Evolutionary conservation across 2,329 filamentous ascomycete species (phyloP).

Genomic region (Fusarium sp.): DNA sequence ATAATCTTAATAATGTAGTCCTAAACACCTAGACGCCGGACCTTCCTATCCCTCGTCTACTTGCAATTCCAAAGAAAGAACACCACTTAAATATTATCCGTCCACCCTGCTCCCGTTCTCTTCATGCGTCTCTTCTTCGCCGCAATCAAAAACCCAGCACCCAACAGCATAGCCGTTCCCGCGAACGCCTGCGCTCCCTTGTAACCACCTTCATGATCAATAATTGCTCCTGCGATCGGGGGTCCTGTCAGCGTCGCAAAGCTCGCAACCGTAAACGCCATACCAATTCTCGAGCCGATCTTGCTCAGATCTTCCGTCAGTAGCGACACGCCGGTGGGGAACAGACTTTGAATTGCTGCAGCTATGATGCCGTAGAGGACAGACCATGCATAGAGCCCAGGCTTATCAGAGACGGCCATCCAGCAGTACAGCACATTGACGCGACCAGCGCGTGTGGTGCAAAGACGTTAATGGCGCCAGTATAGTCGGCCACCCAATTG

Average conservation of each 20-base stretch:
- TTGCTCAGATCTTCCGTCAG: constrained; percentile 66
- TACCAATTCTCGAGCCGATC: constrained; percentile 68
- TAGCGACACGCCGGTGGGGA: constrained; percentile 70
- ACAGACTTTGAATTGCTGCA: constrained; percentile 73
- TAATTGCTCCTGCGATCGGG: constrained; percentile 65
- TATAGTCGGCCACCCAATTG: constrained; percentile 68
- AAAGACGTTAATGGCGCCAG: constrained; percentile 72
- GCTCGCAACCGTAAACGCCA: constrained; percentile 69
- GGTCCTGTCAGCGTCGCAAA: constrained; percentile 67
- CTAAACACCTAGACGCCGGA: background rate
- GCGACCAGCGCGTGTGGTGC: constrained; percentile 61
- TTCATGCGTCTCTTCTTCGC: constrained; percentile 58
- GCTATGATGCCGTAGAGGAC: constrained; percentile 72
- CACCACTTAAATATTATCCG: constrained; percentile 54
- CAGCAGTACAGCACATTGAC: constrained; percentile 66
- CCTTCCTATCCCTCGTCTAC: background rate
- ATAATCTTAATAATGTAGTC: too few species aligned
- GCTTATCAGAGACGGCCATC: constrained; percentile 65
- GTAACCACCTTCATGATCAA: constrained; percentile 60
- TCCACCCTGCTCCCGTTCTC: constrained; percentile 55
- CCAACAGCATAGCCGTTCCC: constrained; percentile 58
- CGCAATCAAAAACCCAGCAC: constrained; percentile 55
- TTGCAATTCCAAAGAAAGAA: background rate
- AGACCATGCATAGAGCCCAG: constrained; percentile 71
- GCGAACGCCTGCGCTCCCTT: constrained; percentile 64